A percentile compares a stretch with the other conserved stretches of the same genome.
Conservation (phyloP, 2,329 filamentous ascomycete genomes). For the Monilinia laxa region DNA sequence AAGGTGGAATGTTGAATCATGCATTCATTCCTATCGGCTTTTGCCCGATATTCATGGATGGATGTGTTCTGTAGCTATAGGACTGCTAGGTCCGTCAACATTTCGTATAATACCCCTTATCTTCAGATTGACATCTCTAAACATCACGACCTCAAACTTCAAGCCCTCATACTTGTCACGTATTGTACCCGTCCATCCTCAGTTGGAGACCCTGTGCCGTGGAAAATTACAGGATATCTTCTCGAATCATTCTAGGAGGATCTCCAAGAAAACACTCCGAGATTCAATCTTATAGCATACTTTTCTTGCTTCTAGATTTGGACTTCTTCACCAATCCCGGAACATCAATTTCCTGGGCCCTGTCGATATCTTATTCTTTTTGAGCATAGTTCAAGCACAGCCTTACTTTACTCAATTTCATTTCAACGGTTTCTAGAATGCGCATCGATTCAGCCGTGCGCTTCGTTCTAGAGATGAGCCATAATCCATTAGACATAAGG, state of each 20-base stretch:
- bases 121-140: no score
- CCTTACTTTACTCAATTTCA: background rate
- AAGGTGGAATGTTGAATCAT: no score
- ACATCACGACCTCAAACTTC: no score
- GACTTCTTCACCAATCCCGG: constrained; percentile 10
- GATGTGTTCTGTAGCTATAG: no score
- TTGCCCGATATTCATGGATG: no score
- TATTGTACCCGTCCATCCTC: no score
- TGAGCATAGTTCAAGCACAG: background rate
- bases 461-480: background rate
- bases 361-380: background rate
- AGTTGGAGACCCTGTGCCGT: background rate
- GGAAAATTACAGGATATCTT: background rate
- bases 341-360: constrained; percentile 20
- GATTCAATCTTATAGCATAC: no score
- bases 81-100: no score
- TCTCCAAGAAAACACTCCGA: background rate
- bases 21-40: no score
- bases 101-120: no score
- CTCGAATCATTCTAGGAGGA: background rate
- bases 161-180: no score
- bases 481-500: background rate
- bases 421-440: background rate
- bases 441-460: background rate
- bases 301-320: constrained; percentile 10